Evolutionary conservation across 768 basidiomycete genomes (phyloP).

Genomic region (Psilocybe tampanensis): DNA sequence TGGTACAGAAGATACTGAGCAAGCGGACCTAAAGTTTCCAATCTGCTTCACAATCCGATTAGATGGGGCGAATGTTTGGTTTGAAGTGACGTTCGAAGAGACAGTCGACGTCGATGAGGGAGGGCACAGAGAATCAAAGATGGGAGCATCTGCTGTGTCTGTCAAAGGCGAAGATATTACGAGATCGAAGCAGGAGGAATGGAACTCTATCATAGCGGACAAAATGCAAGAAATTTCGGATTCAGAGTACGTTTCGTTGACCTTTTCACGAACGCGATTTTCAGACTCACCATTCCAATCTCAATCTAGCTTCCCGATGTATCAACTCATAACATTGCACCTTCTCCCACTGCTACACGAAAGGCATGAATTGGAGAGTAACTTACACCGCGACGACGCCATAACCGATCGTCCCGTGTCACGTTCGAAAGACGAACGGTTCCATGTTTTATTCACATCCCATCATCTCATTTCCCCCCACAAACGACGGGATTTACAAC

Average conservation of each 20-base stretch:
- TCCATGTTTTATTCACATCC: slow-evolving; percentile 71
- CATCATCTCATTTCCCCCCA: slow-evolving; percentile 70
- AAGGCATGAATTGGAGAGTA: slow-evolving; percentile 19
- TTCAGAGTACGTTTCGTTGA: slow-evolving; percentile 29
- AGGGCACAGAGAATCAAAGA: background rate
- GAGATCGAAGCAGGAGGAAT: slow-evolving; percentile 50
- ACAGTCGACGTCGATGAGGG: background rate
- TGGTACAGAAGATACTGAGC: background rate
- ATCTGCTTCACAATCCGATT: slow-evolving; percentile 35
- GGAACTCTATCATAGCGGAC: slow-evolving; percentile 44
- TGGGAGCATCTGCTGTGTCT: slow-evolving; percentile 24
- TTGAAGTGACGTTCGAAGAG: slow-evolving; percentile 33
- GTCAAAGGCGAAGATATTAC: slow-evolving; percentile 51
- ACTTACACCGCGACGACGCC: background rate
- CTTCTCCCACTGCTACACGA: slow-evolving; percentile 59
- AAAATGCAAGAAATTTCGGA: slow-evolving; percentile 36
- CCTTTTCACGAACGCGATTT: background rate
- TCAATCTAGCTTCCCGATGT: slow-evolving; percentile 55
- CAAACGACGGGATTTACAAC: slow-evolving; percentile 59
- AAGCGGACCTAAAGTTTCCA: background rate
- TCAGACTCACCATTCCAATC: background rate
- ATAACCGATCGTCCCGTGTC: background rate
- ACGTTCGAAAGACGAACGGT: slow-evolving; percentile 22
- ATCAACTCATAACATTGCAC: slow-evolving; percentile 58
- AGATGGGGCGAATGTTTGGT: slow-evolving; percentile 30